phyloP scores from a whole-genome alignment of 305 asterid genomes.

The Fraxinus sp. region DNA sequence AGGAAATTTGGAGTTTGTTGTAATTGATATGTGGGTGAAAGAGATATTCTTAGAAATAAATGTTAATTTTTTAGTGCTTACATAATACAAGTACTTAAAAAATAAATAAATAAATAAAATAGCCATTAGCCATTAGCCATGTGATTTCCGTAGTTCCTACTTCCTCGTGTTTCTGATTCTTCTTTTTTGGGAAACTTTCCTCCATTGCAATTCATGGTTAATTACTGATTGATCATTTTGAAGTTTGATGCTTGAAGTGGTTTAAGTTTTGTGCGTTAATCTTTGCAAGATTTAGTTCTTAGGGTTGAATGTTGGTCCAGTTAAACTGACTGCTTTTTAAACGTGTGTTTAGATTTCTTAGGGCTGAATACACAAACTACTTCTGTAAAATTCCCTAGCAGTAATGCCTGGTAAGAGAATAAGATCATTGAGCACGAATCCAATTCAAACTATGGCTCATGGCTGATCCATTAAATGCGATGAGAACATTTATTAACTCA shows the following conservation, averaged over 20 bases:
- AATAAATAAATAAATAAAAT: too few species aligned
- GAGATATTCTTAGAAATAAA: not conserved
- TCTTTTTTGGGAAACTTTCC: not conserved
- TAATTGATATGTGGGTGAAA: not conserved
- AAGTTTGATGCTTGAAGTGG: not conserved
- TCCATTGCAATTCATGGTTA: not conserved
- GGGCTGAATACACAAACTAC: not conserved
- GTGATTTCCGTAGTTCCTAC: not conserved
- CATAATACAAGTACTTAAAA: not conserved
- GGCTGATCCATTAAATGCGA: not conserved
- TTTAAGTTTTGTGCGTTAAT: not conserved
- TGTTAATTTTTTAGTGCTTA: not conserved
- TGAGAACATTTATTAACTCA: constrained; percentile 5
- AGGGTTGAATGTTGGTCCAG: not conserved
- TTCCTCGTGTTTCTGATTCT: not conserved
- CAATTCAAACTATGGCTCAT: not conserved
- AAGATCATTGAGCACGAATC: not conserved
- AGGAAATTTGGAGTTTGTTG: constrained; percentile 12
- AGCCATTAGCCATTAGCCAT: not conserved
- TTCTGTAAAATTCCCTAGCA: not conserved
- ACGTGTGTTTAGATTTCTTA: not conserved
- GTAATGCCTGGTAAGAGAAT: not conserved
- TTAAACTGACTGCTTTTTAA: not conserved
- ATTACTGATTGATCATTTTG: not conserved
- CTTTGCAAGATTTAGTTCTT: constrained; percentile 8